Percentiles rank a stretch among this genome's conserved stretches.
Conservation (phyloP, 2,329 filamentous ascomycete genomes). For the Dothideomycetes sp. region DNA sequence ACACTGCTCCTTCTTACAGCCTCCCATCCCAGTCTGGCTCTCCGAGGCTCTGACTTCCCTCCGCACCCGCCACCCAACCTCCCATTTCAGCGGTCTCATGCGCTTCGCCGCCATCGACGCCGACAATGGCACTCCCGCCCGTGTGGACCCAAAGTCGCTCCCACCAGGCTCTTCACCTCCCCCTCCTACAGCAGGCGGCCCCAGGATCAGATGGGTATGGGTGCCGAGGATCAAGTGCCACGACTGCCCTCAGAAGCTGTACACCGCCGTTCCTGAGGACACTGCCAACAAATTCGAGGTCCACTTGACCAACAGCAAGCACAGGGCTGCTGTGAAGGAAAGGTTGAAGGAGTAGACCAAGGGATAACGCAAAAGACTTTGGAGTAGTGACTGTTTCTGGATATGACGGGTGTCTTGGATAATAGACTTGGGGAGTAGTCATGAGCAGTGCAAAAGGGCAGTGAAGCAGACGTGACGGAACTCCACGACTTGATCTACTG, state of each 20-base stretch:
- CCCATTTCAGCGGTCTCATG: slow-evolving; percentile 85
- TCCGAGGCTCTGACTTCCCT: slow-evolving; percentile 60
- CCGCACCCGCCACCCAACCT: slow-evolving; percentile 59
- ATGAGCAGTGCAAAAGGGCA: too few relatives aligned
- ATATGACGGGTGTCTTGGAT: too few relatives aligned
- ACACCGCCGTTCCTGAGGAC: slow-evolving; percentile 76
- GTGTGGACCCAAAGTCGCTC: slow-evolving; percentile 31
- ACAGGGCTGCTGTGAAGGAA: slow-evolving; percentile 29
- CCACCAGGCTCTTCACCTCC: slow-evolving; percentile 40
- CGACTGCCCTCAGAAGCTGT: slow-evolving; percentile 88
- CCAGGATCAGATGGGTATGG: slow-evolving; percentile 64
- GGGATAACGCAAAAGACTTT: too few relatives aligned
- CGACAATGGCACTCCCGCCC: slow-evolving; percentile 54
- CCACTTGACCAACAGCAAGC: slow-evolving; percentile 74
- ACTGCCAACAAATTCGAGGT: slow-evolving; percentile 87
- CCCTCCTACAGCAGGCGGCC: slow-evolving; percentile 32
- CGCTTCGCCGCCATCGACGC: slow-evolving; percentile 74
- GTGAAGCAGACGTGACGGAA: too few relatives aligned
- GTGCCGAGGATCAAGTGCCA: slow-evolving; percentile 82
- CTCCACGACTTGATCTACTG: too few relatives aligned
- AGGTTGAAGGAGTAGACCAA: too few relatives aligned
- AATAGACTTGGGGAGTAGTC: too few relatives aligned
- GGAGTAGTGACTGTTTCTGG: too few relatives aligned
- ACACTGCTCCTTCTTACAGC: slow-evolving; percentile 40
- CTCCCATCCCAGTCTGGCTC: slow-evolving; percentile 81